Evolutionary conservation across 2,329 filamentous ascomycete species (phyloP).

Genomic region (Xylariaceae sp.): DNA sequence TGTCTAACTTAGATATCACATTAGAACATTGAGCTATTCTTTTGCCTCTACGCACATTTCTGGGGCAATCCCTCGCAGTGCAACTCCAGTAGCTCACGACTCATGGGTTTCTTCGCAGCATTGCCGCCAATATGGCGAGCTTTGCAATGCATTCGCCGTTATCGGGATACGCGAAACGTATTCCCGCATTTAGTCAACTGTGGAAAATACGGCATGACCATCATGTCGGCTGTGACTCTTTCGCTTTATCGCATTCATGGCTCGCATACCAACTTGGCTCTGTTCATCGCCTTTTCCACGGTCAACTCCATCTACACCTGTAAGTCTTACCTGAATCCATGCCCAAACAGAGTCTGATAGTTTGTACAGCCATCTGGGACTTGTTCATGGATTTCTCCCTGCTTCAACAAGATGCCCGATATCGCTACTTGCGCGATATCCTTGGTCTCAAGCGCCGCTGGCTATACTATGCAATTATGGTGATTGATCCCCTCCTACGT

Average conservation of each 20-base stretch:
- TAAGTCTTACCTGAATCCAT: constrained; percentile 35
- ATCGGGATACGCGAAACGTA: constrained; percentile 76
- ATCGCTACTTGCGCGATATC: constrained; percentile 68
- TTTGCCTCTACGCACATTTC: constrained; percentile 79
- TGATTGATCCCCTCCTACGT: constrained; percentile 76
- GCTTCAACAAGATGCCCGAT: constrained; percentile 68
- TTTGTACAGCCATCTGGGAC: constrained; percentile 73
- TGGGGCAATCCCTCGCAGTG: constrained; percentile 74
- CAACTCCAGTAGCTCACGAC: constrained; percentile 78
- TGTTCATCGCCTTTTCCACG: constrained; percentile 77
- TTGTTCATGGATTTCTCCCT: constrained; percentile 94
- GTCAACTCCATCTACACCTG: constrained; percentile 80
- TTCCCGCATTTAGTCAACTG: constrained; percentile 93
- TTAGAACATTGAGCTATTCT: constrained; percentile 87
- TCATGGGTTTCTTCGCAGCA: constrained; percentile 79
- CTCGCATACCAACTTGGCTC: constrained; percentile 50
- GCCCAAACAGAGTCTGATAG: background rate
- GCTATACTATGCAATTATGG: constrained; percentile 84
- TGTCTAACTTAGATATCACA: background rate
- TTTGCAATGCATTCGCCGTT: constrained; percentile 86
- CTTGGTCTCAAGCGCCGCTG: constrained; percentile 74
- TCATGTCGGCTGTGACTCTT: constrained; percentile 71
- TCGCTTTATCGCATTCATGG: constrained; percentile 78
- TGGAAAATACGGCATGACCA: constrained; percentile 85
- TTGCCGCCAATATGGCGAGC: constrained; percentile 88